phyloP scores from a whole-genome alignment of 805 yeast species.

The Sugiyamaella chiloensis region DNA sequence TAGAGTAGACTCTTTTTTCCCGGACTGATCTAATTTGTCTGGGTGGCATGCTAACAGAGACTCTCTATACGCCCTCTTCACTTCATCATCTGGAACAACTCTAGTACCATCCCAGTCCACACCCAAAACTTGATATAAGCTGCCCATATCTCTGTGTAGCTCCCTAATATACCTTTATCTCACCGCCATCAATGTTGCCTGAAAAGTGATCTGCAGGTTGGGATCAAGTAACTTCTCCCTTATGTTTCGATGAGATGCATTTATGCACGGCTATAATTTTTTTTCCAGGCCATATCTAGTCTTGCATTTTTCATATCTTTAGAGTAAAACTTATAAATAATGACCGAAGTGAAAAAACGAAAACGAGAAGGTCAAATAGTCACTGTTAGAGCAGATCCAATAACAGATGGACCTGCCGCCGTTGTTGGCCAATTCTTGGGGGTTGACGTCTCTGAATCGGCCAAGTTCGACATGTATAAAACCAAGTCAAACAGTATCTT shows the following conservation, averaged over 20 bases:
- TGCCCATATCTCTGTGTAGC: no score
- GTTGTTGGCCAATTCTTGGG: conserved; percentile 81
- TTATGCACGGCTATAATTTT: no score
- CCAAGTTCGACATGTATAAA: conserved; percentile 61
- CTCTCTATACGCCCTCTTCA: conserved; percentile 62
- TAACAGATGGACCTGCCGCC: conserved; percentile 30
- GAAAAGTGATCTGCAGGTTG: no score
- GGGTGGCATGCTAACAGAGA: conserved; percentile 71
- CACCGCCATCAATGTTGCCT: no score
- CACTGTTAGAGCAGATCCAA: conserved; percentile 1
- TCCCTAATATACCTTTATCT: no score
- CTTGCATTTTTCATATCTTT: no score
- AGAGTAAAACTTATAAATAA: no score
- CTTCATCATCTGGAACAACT: conserved; percentile 28
- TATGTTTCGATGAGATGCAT: no score
- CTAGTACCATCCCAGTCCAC: conserved; percentile 37
- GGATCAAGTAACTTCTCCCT: no score
- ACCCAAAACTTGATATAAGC: conserved; percentile 59
- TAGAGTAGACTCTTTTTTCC: neutral
- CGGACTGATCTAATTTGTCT: conserved; percentile 51
- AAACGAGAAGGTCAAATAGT: conserved; percentile 1
- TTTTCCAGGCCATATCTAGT: no score
- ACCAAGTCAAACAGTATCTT: conserved; percentile 41
- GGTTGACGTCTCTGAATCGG: conserved; percentile 53
- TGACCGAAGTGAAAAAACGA: conserved; percentile 5